Evolutionary conservation across 805 yeast genomes (phyloP).

Genomic region (Lipomyces oligophaga): DNA sequence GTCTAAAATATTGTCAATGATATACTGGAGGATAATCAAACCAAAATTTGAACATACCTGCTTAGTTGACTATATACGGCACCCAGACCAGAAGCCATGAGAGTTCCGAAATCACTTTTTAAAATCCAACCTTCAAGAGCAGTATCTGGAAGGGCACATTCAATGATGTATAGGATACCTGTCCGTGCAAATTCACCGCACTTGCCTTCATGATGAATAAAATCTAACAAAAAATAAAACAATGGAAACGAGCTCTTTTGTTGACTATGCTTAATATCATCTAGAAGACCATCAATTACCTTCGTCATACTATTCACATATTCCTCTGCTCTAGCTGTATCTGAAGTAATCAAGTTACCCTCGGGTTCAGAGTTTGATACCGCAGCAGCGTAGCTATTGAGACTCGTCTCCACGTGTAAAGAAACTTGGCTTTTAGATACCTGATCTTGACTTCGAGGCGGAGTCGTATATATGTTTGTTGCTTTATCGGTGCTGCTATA

Average conservation of each 20-base stretch:
- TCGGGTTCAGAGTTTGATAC: too few relatives aligned
- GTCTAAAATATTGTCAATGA: conserved; percentile 3
- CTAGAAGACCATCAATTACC: conserved; percentile 15
- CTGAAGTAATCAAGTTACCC: too few relatives aligned
- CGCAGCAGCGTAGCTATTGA: too few relatives aligned
- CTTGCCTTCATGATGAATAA: conserved; percentile 32
- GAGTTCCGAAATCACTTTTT: conserved; percentile 32
- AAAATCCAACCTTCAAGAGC: conserved; percentile 32
- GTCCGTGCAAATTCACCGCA: conserved; percentile 34
- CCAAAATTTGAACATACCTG: conserved; percentile 14
- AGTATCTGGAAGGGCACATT: conserved; percentile 25
- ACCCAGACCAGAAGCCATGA: conserved; percentile 36
- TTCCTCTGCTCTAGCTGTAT: neutral
- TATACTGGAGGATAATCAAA: neutral
- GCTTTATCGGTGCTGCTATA: too few relatives aligned
- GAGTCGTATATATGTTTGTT: too few relatives aligned
- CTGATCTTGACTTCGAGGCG: too few relatives aligned
- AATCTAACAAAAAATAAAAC: conserved; percentile 31
- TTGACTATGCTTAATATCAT: conserved; percentile 7
- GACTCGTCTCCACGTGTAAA: too few relatives aligned
- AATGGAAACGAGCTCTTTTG: conserved; percentile 30
- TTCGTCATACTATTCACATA: conserved; percentile 7
- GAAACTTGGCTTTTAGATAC: too few relatives aligned
- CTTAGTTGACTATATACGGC: conserved; percentile 33
- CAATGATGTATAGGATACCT: conserved; percentile 33